Percentiles rank a stretch among this genome's conserved stretches.
Conservation (phyloP, 2,329 filamentous ascomycete genomes). For the Penicillium sp. region DNA sequence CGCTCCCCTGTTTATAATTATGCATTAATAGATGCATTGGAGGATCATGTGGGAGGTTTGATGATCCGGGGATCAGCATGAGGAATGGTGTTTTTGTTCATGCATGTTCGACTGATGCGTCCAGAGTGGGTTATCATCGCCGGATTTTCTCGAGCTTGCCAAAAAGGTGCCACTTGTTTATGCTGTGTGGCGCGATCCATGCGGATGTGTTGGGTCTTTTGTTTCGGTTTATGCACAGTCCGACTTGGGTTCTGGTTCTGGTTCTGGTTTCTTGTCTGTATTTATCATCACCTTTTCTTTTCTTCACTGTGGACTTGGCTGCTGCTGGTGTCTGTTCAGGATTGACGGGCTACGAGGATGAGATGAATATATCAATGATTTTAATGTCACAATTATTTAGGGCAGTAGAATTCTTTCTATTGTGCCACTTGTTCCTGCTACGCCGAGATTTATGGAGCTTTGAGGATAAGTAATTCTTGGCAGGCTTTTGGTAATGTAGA, state of each 20-base stretch:
- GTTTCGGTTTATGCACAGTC: conserved; percentile 20
- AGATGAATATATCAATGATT: conserved; percentile 22
- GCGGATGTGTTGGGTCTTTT: conserved; percentile 5
- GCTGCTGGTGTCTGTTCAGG: conserved; percentile 8
- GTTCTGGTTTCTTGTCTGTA: conserved; percentile 12
- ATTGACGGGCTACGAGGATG: conserved; percentile 12
- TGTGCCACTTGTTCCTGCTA: too few species aligned
- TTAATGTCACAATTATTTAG: not conserved
- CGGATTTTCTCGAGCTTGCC: not conserved
- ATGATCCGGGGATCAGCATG: not conserved
- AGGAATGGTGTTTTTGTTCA: not conserved
- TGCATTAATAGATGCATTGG: conserved; percentile 7
- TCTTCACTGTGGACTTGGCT: not conserved
- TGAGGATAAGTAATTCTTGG: not conserved
- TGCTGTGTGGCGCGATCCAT: not conserved
- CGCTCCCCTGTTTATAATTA: conserved; percentile 21
- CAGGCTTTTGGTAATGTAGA: too few species aligned
- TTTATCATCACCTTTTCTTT: conserved; percentile 15
- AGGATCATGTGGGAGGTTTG: not conserved
- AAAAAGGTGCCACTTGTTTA: not conserved
- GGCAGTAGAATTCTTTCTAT: too few species aligned
- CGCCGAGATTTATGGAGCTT: too few species aligned
- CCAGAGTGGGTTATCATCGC: not conserved
- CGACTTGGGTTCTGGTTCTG: not conserved
- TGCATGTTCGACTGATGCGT: too few species aligned